Evolutionary conservation across 2,329 filamentous ascomycete species (phyloP).

Genomic region (Cucurbitaria berberidis): DNA sequence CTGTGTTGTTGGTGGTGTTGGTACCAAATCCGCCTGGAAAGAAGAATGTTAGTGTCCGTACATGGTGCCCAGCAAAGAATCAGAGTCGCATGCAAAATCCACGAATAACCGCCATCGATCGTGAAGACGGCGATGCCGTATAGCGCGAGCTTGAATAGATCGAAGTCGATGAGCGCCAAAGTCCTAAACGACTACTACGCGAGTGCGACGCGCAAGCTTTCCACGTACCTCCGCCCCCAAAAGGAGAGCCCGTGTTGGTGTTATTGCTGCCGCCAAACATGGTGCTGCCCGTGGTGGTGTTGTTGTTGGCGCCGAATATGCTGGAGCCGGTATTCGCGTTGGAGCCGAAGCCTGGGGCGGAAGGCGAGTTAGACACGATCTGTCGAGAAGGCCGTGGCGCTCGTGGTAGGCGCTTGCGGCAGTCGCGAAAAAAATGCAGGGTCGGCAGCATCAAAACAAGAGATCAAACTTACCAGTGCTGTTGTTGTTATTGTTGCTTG

Average conservation of each 20-base stretch:
- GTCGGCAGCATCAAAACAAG: slow-evolving; percentile 21
- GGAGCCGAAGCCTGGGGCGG: slow-evolving; percentile 51
- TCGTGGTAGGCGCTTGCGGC: slow-evolving; percentile 40
- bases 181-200: slow-evolving; percentile 29
- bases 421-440: slow-evolving; percentile 27
- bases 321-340: slow-evolving; percentile 40
- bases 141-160: neutral
- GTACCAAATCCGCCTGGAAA: slow-evolving; percentile 42
- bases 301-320: slow-evolving; percentile 45
- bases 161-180: neutral
- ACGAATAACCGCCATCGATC: neutral
- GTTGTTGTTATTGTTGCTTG: slow-evolving; percentile 41
- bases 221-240: slow-evolving; percentile 49
- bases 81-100: neutral
- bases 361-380: slow-evolving; percentile 48
- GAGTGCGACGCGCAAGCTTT: slow-evolving; percentile 42
- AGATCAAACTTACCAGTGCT: slow-evolving; percentile 58
- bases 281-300: slow-evolving; percentile 38
- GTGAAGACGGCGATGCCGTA: neutral
- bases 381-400: slow-evolving; percentile 33
- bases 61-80: neutral
- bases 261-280: slow-evolving; percentile 39
- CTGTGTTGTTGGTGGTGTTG: slow-evolving; percentile 30
- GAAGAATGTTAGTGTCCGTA: slow-evolving; percentile 28
- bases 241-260: slow-evolving; percentile 40